Evolutionary conservation across 352 stramenopile genomes (phyloP).

Genomic region (Phytopythium cucurbitacearum): DNA sequence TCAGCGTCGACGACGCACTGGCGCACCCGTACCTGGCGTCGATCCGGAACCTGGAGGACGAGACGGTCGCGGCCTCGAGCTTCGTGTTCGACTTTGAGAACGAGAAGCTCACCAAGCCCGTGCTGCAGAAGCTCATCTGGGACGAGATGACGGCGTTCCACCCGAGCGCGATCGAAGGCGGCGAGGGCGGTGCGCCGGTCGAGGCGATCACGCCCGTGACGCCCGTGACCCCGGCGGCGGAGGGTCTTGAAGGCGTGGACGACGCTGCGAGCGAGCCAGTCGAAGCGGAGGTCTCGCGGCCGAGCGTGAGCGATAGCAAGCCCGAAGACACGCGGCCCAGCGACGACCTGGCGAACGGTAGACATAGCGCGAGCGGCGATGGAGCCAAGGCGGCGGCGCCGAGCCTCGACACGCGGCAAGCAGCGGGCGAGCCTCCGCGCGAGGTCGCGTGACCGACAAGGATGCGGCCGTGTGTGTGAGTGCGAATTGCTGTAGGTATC

Average conservation of each 20-base stretch:
- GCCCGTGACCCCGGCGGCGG: conserved; percentile 9
- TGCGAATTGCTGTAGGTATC: too few relatives aligned
- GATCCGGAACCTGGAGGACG: conserved; percentile 87
- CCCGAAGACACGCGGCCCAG: conserved; percentile 9
- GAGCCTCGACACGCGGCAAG: conserved; percentile 28
- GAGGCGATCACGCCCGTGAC: conserved; percentile 15
- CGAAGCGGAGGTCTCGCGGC: conserved; percentile 8
- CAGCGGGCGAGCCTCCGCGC: conserved; percentile 37
- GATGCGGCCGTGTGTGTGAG: not conserved
- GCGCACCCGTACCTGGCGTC: conserved; percentile 85
- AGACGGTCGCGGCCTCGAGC: conserved; percentile 65
- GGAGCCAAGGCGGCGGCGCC: conserved; percentile 7
- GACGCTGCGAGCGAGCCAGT: conserved; percentile 2
- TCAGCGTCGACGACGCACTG: conserved; percentile 90
- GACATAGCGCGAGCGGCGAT: conserved; percentile 17
- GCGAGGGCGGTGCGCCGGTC: conserved; percentile 10
- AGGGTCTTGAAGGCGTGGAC: conserved; percentile 1
- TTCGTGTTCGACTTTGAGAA: conserved; percentile 90
- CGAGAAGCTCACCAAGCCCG: conserved; percentile 77
- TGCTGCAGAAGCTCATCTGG: conserved; percentile 83
- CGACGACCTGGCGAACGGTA: conserved; percentile 4
- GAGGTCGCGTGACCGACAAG: conserved; percentile 16
- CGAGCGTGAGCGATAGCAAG: conserved; percentile 9
- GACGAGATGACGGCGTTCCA: conserved; percentile 83
- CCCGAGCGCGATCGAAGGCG: conserved; percentile 39